phyloP scores from a whole-genome alignment of 345 rosid species.

The Dovyalis caffra region DNA sequence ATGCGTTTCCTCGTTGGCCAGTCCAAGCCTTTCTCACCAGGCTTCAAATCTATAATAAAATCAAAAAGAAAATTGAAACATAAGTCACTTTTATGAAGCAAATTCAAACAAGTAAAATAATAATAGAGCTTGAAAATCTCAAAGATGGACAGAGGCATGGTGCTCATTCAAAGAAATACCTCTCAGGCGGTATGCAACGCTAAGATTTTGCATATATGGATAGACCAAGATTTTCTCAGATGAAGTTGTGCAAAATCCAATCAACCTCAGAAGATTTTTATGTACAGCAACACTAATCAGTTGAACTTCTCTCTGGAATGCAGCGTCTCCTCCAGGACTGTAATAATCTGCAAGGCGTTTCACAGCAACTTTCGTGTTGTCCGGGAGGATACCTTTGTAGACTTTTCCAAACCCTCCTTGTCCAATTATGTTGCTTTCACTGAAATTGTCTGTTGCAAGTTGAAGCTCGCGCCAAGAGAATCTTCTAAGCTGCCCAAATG shows the following conservation, averaged over 20 bases:
- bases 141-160: background rate
- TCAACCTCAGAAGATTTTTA: slow-evolving; percentile 70
- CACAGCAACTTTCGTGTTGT: slow-evolving; percentile 71
- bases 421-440: slow-evolving; percentile 71
- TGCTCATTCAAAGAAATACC: slow-evolving; percentile 39
- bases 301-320: slow-evolving; percentile 77
- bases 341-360: slow-evolving; percentile 74
- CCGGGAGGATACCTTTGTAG: slow-evolving; percentile 78
- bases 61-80: background rate
- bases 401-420: slow-evolving; percentile 97
- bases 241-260: slow-evolving; percentile 74
- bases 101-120: too few relatives aligned
- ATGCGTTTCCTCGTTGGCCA: slow-evolving; percentile 80
- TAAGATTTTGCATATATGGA: slow-evolving; percentile 87
- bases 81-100: background rate
- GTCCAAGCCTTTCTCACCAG: slow-evolving; percentile 70
- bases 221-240: slow-evolving; percentile 84
- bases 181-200: slow-evolving; percentile 76
- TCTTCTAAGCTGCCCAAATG: slow-evolving; percentile 66
- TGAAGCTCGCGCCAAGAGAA: slow-evolving; percentile 80
- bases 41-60: slow-evolving; percentile 50
- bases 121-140: background rate
- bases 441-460: slow-evolving; percentile 80
- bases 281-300: slow-evolving; percentile 87
- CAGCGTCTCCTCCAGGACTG: slow-evolving; percentile 86